Percentiles rank a stretch among this genome's conserved stretches.
phyloP scores from a whole-genome alignment of 768 basidiomycete genomes.

The Tricholoma saponaceum region DNA sequence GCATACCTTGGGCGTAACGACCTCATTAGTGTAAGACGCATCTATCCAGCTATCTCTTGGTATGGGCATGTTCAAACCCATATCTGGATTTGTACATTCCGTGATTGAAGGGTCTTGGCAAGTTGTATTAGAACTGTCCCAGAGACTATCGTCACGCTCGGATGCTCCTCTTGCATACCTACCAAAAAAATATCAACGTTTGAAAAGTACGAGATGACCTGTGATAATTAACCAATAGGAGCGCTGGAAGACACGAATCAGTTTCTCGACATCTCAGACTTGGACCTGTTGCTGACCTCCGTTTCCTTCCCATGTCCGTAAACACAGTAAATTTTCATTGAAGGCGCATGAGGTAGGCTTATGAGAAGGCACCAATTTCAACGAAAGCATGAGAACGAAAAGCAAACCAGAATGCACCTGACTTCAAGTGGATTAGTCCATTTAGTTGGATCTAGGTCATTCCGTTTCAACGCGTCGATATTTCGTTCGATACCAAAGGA shows the following conservation, averaged over 20 bases:
- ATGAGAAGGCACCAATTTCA: not conserved
- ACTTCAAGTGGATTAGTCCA: conserved; percentile 93
- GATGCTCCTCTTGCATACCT: conserved; percentile 74
- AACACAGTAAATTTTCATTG: conserved; percentile 88
- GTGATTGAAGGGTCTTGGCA: conserved; percentile 42
- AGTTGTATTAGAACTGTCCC: conserved; percentile 38
- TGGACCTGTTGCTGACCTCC: conserved; percentile 50
- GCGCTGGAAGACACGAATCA: conserved; percentile 38
- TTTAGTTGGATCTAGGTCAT: conserved; percentile 72
- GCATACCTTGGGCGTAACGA: conserved; percentile 48
- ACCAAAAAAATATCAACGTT: not conserved
- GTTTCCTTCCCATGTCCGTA: conserved; percentile 97
- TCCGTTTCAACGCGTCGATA: conserved; percentile 54
- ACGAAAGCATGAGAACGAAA: not conserved
- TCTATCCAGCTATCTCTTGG: conserved; percentile 80
- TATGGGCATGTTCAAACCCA: conserved; percentile 50
- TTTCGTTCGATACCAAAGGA: conserved; percentile 86
- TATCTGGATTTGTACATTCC: conserved; percentile 39
- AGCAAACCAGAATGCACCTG: conserved; percentile 36
- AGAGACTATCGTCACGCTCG: conserved; percentile 56
- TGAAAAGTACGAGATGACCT: not conserved
- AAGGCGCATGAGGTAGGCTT: conserved; percentile 85
- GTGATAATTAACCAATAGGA: conserved; percentile 67
- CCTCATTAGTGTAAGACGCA: conserved; percentile 69
- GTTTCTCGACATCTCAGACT: not conserved